Base-by-base conservation (phyloP, 768 basidiomycete genomes). In the Lactarius sp. region DNA sequence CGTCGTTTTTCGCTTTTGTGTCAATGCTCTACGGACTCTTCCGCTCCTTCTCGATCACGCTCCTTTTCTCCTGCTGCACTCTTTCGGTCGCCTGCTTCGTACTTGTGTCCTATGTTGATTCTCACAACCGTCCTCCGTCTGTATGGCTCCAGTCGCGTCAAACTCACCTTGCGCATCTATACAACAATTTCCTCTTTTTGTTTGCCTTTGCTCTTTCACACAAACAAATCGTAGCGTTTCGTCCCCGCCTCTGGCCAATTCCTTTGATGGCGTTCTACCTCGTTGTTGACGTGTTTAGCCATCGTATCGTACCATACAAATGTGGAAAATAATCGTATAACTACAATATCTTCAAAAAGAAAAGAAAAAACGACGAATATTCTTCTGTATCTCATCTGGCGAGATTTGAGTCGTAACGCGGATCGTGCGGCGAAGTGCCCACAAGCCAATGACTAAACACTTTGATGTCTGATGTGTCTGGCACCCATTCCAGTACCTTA, bases 81-180 rank as follows among this genome's bases (percentile, higher is more conserved):
- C 59, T 53, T 37, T 52, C 31, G 5, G 33, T 33, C 6, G 34
- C 20, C 33, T 4, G 36, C 42, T 4, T 60, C 47, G 52, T 60
- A n/a, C 27, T 18, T 47, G 31, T 53, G 59, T 44, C 53, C 44
- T 39, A 34, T 36, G 22, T 61, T 36, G 46, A 39, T 31, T 27
- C 60, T 22, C 39, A 57, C 50, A 36, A 36, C 42, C n/a, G 31
- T 13, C n/a, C 7, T 18, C 44, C 47, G 60, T 54, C 52, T 60
- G 52, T 61, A 54, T 53, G 52, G 51, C 59, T 33, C 16, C 41
- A 33, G 42, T 42, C 44, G 33, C 22, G 51, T 53, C 61, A 37
- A 51, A 52, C 56, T 27, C 56, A 51, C 50, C 31, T 44, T 22
- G 52, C 57, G 56, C 62, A 63, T 59, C 62, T 63, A 53, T n/a